Base-by-base conservation (phyloP, 2,329 filamentous ascomycete genomes). In the Leptographium radiaticola region DNA sequence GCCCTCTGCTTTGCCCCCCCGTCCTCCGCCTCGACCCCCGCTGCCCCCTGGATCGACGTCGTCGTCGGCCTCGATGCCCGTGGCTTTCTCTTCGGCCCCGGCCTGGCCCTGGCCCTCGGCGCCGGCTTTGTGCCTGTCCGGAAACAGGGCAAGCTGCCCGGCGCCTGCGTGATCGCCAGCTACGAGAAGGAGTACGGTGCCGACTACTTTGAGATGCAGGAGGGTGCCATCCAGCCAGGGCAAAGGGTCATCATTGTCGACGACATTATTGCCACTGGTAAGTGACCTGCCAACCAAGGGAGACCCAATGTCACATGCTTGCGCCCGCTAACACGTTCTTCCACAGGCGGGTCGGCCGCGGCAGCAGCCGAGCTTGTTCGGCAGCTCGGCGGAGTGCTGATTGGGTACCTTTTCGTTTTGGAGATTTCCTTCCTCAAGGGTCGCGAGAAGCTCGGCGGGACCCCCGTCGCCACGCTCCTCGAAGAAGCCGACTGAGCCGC, bases 191-290 rank as follows among this genome's bases (percentile, higher is more conserved):
- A 98, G 71, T 98, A 98, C 66, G 93, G 93, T 59, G 79, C 83
- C 70, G 93, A 98, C 69, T 84, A 84, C 67, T 97, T 98, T 75
- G 88, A 97, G 77, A 94, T 98, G 75, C 93, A 98, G 75, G 75
- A 79, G 61, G 89, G 86, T 69, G 84, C 85, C 46, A 84, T 98
- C 64, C 84, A 86, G 72, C 77, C 81, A 51, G 90, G 90, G 39
- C 88, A 95, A 73, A 90, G 85, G 69, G 91, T 95, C 55, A 74
- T 98, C 58, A 79, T 98, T 60, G 89, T 98, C 36, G 93, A 98
- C 70, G 93, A 98, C 68, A 95, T 98, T 66, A 97, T 98, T 73
- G 93, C 93, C 55, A 98, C 93, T 60, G 91, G 91, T 95, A 76
- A 69, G 84, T 72, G 51, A 47, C n/a, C 39, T 25, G 30, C 18